A percentile compares a stretch with the other conserved stretches of the same genome.
Conservation (phyloP, 768 basidiomycete species). For the Hygrocybe punicea region DNA sequence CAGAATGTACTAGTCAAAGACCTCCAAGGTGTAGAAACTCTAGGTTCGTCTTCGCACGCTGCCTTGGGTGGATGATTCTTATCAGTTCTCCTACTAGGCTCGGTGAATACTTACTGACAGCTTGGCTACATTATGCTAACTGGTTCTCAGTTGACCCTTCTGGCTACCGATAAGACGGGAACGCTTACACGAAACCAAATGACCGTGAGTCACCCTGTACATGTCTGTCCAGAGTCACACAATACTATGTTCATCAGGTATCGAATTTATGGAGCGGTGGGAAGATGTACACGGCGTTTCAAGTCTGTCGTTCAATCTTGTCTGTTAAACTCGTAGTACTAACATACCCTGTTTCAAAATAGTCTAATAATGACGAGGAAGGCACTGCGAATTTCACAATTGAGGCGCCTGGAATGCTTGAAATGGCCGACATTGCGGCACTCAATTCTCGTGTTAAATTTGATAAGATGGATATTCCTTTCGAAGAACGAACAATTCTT, state of each 20-base stretch:
- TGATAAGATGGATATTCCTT: slow-evolving; percentile 59
- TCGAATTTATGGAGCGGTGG: slow-evolving; percentile 65
- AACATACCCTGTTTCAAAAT: not conserved
- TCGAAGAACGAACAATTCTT: slow-evolving; percentile 57
- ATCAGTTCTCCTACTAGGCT: slow-evolving; percentile 46
- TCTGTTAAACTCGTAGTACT: not conserved
- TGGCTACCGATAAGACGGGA: slow-evolving; percentile 72
- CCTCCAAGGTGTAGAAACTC: slow-evolving; percentile 68
- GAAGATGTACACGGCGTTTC: slow-evolving; percentile 63
- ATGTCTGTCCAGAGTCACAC: not conserved
- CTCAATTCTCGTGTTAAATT: slow-evolving; percentile 72
- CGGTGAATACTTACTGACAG: slow-evolving; percentile 27
- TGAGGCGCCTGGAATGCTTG: slow-evolving; percentile 55
- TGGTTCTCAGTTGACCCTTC: slow-evolving; percentile 49
- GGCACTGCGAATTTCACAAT: slow-evolving; percentile 49
- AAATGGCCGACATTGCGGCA: slow-evolving; percentile 61
- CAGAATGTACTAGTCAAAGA: slow-evolving; percentile 73
- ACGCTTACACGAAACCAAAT: slow-evolving; percentile 70
- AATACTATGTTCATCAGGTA: slow-evolving; percentile 34
- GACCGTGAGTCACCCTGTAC: slow-evolving; percentile 42
- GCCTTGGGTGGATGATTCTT: not conserved
- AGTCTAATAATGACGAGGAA: slow-evolving; percentile 68
- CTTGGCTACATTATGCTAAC: not conserved
- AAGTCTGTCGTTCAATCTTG: slow-evolving; percentile 30
- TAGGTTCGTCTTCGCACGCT: slow-evolving; percentile 49